Base-by-base conservation (phyloP, 352 stramenopile genomes). In the Albugo laibachii region DNA sequence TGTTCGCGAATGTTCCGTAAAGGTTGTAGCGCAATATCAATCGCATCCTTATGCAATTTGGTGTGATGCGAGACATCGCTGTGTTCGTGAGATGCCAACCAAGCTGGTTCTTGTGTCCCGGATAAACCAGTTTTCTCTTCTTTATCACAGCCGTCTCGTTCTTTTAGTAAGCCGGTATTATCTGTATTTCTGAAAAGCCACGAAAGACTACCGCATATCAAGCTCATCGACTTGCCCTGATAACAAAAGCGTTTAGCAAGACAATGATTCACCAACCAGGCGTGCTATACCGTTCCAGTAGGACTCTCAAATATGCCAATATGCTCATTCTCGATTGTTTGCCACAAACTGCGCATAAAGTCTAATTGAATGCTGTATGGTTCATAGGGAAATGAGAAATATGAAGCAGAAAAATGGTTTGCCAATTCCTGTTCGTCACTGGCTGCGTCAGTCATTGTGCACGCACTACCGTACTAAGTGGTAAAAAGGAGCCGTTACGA, bases 261-360 rank as follows among this genome's bases (percentile, higher is more conserved):
- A 12, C 11, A 14, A 51, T 11, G 34, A 13, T 8, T 5, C 15
- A 13, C 21, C 11, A 40, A 19, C 1, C 31, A 5, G 36, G 15
- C 13, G 19, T 19, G 40, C 14, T 45, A 16, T 52, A 85, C 75
- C 20, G 84, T 95, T 19, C 85, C 85, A 1, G 85, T 95, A 11
- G 85, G 85, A 47, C 81, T 94, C 59, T 95, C 85, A 38, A 94
- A 94, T 54, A 95, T 93, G 46, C 82, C 85, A 36, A 93, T 65
- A 21, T 94, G 80, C 2, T 76, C 53, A 2, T 51, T 45, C 39
- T 92, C 74, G n/a, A 95, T 66, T 14, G 76, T 89, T 2, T 64
- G 53, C 48, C 71, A 94, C 10, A 95, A 61, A 56, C 86, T 70
- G 15, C 61, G 63, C 83, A 95, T 95, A 21, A 95, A 66, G 15